Evolutionary conservation across 768 basidiomycete genomes (phyloP).

Genomic region (Termitomyces sp.): DNA sequence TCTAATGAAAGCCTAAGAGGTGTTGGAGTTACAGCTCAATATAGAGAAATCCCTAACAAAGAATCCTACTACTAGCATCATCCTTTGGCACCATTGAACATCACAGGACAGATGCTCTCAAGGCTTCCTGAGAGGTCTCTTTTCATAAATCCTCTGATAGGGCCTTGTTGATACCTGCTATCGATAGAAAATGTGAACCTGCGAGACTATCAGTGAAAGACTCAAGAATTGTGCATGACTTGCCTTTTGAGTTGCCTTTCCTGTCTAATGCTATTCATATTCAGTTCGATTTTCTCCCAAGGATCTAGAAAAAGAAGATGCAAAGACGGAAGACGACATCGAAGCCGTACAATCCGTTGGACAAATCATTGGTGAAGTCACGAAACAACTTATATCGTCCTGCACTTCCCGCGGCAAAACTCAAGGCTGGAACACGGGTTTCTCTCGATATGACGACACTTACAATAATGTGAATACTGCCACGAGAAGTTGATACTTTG

Average conservation of each 20-base stretch:
- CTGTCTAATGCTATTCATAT: background rate
- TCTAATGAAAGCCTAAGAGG: no score
- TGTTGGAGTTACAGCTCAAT: no score
- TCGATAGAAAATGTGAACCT: slow-evolving; percentile 87
- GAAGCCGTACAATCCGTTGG: slow-evolving; percentile 99
- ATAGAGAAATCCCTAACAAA: no score
- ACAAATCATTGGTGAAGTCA: slow-evolving; percentile 98
- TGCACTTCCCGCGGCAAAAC: slow-evolving; percentile 84
- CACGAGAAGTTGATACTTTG: slow-evolving; percentile 94
- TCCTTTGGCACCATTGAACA: slow-evolving; percentile 66
- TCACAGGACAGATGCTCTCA: slow-evolving; percentile 70
- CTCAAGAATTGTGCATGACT: slow-evolving; percentile 82
- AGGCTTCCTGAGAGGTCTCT: slow-evolving; percentile 70
- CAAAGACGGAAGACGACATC: slow-evolving; percentile 97
- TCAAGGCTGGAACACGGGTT: slow-evolving; percentile 92
- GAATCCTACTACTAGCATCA: slow-evolving; percentile 27
- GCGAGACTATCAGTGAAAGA: slow-evolving; percentile 81
- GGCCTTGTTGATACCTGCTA: slow-evolving; percentile 11
- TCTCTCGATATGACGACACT: slow-evolving; percentile 99
- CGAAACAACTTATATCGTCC: slow-evolving; percentile 98
- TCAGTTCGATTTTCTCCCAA: slow-evolving; percentile 90
- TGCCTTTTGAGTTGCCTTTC: background rate
- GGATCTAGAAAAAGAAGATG: slow-evolving; percentile 83
- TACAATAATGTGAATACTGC: slow-evolving; percentile 97
- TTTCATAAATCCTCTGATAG: background rate